Base-by-base conservation (phyloP, 176 grass and related monocot species). In the Musa troglodytarum region DNA sequence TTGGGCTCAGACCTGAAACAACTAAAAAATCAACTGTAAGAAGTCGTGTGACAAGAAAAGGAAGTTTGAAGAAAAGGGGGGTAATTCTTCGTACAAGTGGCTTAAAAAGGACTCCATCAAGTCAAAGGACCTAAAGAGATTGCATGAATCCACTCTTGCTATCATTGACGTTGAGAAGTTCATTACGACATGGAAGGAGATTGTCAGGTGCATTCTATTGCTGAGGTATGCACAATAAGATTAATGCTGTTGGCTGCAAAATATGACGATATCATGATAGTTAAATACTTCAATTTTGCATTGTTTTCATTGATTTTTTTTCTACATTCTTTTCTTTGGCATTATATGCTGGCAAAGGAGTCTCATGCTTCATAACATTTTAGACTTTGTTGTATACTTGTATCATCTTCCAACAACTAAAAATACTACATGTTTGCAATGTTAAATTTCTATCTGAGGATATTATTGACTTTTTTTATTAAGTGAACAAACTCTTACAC, bases 121-220 rank as follows among this genome's bases (percentile, higher is more conserved):
- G 68, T 79, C 43, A 23, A 76, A 77, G 71, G 68, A 52, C 21
- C 68, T 74, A 51, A 74, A 77, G 51, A 29, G 64, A 10, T 79
- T 19, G 1, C 54, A 81, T 13, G 74, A 79, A 74, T 83, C 89
- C 75, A 80, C 68, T 52, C 56, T 92, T 15, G 83, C 63, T 65
- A 83, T 43, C 54, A 82, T 53, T 75, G 84, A 86, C 65, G 74
- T 97, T 79, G 86, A 93, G 68, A 90, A 88, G 72, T 93, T 97
- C 79, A 87, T 87, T 68, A 86, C 90, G 53, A 93, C 85, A 54
- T 97, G 94, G 93, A 97, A 89, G 82, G 90, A 91, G 84, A 79
- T 76, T 97, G 94, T 58, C 70, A 65, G 67, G 84, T 86, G 67
- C 88, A 86, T 85, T 70, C 90, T 52, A 81, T 91, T 79, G 67